phyloP scores from a whole-genome alignment of 768 basidiomycete genomes.

The Pleurotus giganteus region DNA sequence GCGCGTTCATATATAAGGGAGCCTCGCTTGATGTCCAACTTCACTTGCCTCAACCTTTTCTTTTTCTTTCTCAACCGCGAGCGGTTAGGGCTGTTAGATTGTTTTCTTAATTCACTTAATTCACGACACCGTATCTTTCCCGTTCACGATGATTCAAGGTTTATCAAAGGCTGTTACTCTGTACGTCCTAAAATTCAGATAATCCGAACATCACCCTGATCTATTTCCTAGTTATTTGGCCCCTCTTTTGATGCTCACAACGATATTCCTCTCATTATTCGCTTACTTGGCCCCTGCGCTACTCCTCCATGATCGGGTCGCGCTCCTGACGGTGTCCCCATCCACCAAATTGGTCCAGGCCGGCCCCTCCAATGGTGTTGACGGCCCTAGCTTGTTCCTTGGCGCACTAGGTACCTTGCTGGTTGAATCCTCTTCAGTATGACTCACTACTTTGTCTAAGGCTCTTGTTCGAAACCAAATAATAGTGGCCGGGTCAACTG shows the following conservation, averaged over 20 bases:
- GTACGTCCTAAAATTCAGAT: not conserved
- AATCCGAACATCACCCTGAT: not conserved
- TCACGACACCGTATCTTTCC: not conserved
- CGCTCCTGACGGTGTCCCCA: constrained; percentile 63
- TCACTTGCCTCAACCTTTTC: not conserved
- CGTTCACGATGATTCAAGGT: constrained; percentile 59
- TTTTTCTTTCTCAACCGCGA: constrained; percentile 3
- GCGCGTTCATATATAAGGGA: not conserved
- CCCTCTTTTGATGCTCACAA: constrained; percentile 62
- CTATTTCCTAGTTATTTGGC: constrained; percentile 45
- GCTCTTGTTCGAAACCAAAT: constrained; percentile 60
- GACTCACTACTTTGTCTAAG: constrained; percentile 31
- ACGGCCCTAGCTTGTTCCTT: constrained; percentile 68
- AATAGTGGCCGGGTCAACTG: constrained; percentile 54
- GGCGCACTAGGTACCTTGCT: constrained; percentile 63
- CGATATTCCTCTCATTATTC: constrained; percentile 63
- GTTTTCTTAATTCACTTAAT: not conserved
- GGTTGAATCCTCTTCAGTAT: too few species aligned
- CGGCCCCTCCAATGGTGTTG: constrained; percentile 33
- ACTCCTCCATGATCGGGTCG: constrained; percentile 58
- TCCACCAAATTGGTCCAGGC: constrained; percentile 37
- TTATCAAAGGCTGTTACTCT: constrained; percentile 67
- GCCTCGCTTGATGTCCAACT: not conserved
- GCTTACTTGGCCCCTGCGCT: constrained; percentile 66
- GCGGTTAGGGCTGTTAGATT: not conserved